Evolutionary conservation across 73 alveolate species (phyloP).

Genomic region (Paramecium sexaurelia): DNA sequence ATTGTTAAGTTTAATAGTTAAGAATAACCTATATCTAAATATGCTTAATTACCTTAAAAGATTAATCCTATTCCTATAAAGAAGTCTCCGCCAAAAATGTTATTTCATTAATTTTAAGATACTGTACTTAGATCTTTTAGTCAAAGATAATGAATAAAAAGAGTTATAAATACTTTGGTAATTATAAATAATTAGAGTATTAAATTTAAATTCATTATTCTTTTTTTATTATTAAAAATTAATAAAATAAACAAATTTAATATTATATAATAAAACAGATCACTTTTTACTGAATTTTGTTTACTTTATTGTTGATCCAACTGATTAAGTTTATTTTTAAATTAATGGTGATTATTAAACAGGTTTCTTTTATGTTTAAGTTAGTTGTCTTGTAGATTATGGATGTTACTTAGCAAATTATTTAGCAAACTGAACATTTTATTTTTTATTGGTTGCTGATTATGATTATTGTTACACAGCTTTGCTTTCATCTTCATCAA

Average conservation of each 20-base stretch:
- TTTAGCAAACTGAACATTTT: not conserved
- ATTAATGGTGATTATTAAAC: not conserved
- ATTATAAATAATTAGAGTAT: not conserved
- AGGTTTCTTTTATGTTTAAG: not conserved
- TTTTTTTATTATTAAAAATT: not conserved
- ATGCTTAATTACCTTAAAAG: not conserved
- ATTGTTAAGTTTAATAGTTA: not conserved
- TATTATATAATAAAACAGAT: not conserved
- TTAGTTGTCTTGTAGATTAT: not conserved
- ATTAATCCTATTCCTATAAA: not conserved
- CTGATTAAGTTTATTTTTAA: not conserved
- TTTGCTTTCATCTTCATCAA: not conserved
- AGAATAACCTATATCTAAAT: not conserved
- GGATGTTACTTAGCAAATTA: slow-evolving; percentile 6
- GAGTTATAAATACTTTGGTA: not conserved
- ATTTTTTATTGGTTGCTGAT: not conserved
- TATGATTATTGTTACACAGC: not conserved
- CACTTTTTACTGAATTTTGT: slow-evolving; percentile 24
- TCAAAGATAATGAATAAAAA: not conserved
- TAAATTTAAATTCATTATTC: no score
- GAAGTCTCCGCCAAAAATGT: slow-evolving; percentile 29
- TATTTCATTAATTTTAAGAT: not conserved
- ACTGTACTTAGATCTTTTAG: not conserved
- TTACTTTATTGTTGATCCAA: not conserved
- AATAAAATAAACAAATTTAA: not conserved